These are phyloP conservation scores for Brassica cretica DNA, from an alignment of 345 rosid species.

Conservation along the genomic window DNA sequence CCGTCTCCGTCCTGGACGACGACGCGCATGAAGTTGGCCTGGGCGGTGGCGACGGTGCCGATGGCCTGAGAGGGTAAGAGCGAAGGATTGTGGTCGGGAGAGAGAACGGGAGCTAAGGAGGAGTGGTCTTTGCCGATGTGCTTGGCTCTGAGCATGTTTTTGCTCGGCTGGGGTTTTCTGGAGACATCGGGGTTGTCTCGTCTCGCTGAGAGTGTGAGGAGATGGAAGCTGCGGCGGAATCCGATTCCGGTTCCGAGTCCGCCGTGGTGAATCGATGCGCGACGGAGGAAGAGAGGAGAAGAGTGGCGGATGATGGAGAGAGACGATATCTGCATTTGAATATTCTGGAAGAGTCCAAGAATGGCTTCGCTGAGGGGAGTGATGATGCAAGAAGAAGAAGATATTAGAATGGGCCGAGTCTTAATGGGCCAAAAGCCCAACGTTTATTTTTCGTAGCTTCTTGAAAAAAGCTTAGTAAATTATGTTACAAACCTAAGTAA, in stretches of 20 bases:
- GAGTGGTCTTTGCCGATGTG: conserved; percentile 59
- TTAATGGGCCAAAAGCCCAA: neutral
- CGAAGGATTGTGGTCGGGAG: conserved; percentile 47
- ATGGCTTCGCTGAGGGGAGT: neutral
- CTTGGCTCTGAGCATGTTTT: conserved; percentile 70
- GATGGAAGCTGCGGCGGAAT: conserved; percentile 32
- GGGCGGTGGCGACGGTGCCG: conserved; percentile 85
- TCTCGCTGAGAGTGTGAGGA: conserved; percentile 47
- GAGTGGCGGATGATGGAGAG: conserved; percentile 51
- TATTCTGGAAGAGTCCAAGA: conserved; percentile 15
- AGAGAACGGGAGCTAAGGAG: conserved; percentile 64
- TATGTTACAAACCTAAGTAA: too few species aligned
- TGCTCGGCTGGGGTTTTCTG: conserved; percentile 55
- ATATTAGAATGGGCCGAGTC: neutral
- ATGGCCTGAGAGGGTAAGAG: conserved; percentile 80
- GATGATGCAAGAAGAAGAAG: neutral
- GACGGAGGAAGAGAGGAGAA: conserved; percentile 49
- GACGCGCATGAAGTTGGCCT: conserved; percentile 98
- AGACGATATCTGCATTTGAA: conserved; percentile 51
- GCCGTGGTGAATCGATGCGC: conserved; percentile 24
- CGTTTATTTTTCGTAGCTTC: neutral
- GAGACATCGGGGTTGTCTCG: conserved; percentile 54
- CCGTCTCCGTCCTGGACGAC: conserved; percentile 42
- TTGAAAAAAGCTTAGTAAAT: too few species aligned
- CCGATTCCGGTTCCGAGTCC: conserved; percentile 5